phyloP scores from a whole-genome alignment of 768 basidiomycete species.

The Pisolithus microcarpus region DNA sequence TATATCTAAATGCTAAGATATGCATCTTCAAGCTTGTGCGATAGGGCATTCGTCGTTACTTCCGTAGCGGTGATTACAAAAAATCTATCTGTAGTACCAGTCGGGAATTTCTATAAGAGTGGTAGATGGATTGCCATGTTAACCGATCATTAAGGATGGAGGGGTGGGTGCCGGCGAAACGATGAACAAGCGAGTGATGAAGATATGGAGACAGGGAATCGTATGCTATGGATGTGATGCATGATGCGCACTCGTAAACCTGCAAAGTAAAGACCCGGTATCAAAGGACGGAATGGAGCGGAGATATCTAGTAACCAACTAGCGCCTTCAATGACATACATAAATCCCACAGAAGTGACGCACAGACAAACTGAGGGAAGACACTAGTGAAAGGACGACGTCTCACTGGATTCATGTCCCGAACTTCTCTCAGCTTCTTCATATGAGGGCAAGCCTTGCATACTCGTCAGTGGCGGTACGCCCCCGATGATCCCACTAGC shows the following conservation, averaged over 20 bases:
- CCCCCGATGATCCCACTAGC: conserved; percentile 86
- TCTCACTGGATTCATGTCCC: background rate
- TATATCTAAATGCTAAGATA: no score
- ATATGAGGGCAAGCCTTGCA: conserved; percentile 79
- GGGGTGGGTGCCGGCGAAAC: background rate
- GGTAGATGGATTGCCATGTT: background rate
- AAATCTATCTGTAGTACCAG: background rate
- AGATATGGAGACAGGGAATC: background rate
- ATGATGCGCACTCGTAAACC: background rate
- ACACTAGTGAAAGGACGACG: background rate
- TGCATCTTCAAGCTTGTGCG: no score
- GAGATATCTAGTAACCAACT: background rate
- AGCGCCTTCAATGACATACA: background rate
- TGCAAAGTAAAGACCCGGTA: background rate
- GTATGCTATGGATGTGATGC: background rate
- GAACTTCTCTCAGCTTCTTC: conserved; percentile 49
- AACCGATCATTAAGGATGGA: background rate
- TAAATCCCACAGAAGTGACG: background rate
- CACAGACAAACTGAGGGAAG: background rate
- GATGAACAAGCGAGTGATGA: background rate
- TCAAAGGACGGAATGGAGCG: background rate
- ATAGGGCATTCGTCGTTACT: background rate
- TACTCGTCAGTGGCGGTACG: conserved; percentile 73
- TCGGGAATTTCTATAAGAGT: background rate
- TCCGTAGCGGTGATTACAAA: background rate